Base-by-base conservation (phyloP, 2,329 filamentous ascomycete genomes). In the Xylariales sp. region DNA sequence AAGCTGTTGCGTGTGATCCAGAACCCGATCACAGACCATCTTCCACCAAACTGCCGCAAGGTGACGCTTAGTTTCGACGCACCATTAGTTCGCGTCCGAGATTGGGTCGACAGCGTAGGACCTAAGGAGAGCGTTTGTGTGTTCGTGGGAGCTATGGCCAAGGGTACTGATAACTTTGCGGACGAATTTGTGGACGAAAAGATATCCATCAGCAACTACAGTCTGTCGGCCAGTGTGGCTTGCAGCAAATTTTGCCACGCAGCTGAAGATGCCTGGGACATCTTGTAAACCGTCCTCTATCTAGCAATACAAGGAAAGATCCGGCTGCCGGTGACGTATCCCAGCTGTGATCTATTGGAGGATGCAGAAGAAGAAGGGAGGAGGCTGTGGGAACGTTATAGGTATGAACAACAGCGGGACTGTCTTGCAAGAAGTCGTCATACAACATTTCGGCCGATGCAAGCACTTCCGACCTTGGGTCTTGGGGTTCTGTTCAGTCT, bases 161-260 rank as follows among this genome's bases (percentile, higher is more conserved):
- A 97, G 70, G 93, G 93, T 14, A 78, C 82, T 38, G 93, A 98
- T 61, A 91, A 88, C 64, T 98, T 98, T 60, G 93, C 93, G 47
- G 93, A 98, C 59, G 78, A 79, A 28, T 88, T 86, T 65, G 94
- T 97, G 55, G 91, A 97, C 59, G 93, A 98, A 67, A 88, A 94
- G 56, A 97, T 98, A 59, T 88, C 86, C 53, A 97, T 98, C 69
- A 97, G 91, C 74, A 95, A 96, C 65, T 98, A 87, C 75, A 95
- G 90, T 57, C 75, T 98, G 46, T 95, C 88, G 57, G 93, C 93
- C 44, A 97, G 91, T 70, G 93, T 98, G 45, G 91, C 93, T 29
- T 98, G 93, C 76, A 96, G 91, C 79, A 98, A 97, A 66, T 97
- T 98, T 73, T 97, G 93, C 66, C 93, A 98, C 65, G 93, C 91